Conservation (phyloP, 148 eudicot species). For the Linanthus parryae region DNA sequence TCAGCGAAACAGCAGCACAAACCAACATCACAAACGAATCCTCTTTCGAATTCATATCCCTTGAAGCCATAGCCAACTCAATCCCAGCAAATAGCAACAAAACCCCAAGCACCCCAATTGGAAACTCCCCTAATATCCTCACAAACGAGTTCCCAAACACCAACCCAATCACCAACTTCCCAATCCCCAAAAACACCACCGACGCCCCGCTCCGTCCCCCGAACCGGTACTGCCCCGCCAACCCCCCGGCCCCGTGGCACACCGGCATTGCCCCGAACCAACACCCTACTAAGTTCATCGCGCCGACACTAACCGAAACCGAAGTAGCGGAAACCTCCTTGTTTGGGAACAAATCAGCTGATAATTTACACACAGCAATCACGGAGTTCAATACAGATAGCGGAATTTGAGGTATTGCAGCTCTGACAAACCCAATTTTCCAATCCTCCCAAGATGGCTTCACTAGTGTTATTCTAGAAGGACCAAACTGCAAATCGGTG, state of each 20-base stretch:
- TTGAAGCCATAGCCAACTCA: conserved; percentile 55
- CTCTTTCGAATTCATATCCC: conserved; percentile 47
- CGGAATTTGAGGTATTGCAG: conserved; percentile 49
- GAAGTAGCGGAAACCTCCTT: conserved; percentile 29
- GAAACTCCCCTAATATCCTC: conserved; percentile 36
- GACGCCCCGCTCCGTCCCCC: conserved; percentile 50
- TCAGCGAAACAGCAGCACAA: conserved; percentile 52
- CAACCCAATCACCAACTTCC: conserved; percentile 33
- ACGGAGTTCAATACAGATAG: conserved; percentile 43
- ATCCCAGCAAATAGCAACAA: conserved; percentile 51
- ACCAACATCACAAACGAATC: conserved; percentile 60
- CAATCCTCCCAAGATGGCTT: conserved; percentile 44
- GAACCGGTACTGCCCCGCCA: conserved; percentile 55
- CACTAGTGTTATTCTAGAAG: conserved; percentile 32
- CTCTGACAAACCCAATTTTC: conserved; percentile 39
- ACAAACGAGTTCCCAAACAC: conserved; percentile 50
- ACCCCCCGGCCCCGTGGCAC: conserved; percentile 60
- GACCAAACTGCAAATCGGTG: conserved; percentile 26
- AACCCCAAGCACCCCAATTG: conserved; percentile 51
- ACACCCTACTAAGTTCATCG: conserved; percentile 49
- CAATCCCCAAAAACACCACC: conserved; percentile 38
- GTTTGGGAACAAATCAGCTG: conserved; percentile 40
- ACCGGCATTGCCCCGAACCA: conserved; percentile 67
- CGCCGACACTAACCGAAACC: conserved; percentile 46
- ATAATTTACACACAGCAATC: conserved; percentile 50